Evolutionary conservation across 2,329 filamentous ascomycete genomes (phyloP), one percentile per base, ranked within the genome.

Genomic region (Nemania bipapillata): DNA sequence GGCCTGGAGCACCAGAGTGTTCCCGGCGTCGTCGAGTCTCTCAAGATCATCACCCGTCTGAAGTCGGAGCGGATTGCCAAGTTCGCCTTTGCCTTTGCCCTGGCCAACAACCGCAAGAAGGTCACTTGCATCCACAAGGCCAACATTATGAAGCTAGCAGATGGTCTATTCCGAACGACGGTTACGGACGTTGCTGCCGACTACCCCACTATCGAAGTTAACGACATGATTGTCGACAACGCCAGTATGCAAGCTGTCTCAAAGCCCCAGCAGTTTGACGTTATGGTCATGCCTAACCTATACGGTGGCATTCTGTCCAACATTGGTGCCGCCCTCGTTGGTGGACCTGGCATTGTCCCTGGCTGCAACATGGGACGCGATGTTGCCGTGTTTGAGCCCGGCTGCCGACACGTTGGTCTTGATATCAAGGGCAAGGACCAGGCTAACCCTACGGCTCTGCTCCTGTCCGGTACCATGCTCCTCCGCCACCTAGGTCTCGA

Each of bases 141-240:
- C 85, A 99, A 99, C 89, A 99, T 99, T 86, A 99, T 99, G 96
- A 99, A 99, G 89, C 89, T 99, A 68, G 95, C 94, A 81, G 96
- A 99, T 77, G 96, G 96, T 84, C 92, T 99, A 66, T 99, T 99
- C 93, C 92, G 96, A 82, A 95, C 91, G 86, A 98, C 96, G 76
- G 96, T 98, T 88, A 93, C 97, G 86, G 88, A 90, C 79, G 90
- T 96, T 75, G 92, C 94, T 74, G 92, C 96, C 86, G 93, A 97
- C 82, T 99, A 96, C 86, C 95, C 96, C 69, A 96, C 93, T 72
- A 88, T 99, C 77, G 92, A 97, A 87, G 91, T 91, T 80, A 96
- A 96, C 87, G 96, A 99, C 86, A 97, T 99, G 95, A 99, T 99
- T 83, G 96, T 99, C 83, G 96, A 99, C 86, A 99, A 99, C 84